phyloP scores from a whole-genome alignment of 2,329 filamentous ascomycete genomes.

The Phaeophleospora eucalypticola region DNA sequence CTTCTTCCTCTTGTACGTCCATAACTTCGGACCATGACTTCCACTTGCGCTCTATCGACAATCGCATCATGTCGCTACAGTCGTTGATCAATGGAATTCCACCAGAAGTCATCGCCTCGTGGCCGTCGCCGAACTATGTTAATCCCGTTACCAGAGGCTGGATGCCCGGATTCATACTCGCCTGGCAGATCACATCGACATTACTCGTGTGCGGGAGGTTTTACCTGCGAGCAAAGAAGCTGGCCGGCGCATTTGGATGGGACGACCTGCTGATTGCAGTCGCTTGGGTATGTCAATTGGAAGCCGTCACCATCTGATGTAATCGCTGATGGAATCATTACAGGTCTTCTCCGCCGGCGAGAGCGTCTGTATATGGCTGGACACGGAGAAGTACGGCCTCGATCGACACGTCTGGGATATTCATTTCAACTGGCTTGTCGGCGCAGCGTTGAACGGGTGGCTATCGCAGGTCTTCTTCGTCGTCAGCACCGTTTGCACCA shows the following conservation, averaged over 20 bases:
- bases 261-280: slow-evolving; percentile 25
- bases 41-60: too few species aligned
- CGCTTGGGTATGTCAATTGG: too few species aligned
- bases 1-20: too few species aligned
- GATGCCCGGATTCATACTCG: slow-evolving; percentile 25
- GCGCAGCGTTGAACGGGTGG: slow-evolving; percentile 25
- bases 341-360: neutral
- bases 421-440: slow-evolving; percentile 10
- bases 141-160: slow-evolving; percentile 27
- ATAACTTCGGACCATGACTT: too few species aligned
- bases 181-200: slow-evolving; percentile 20
- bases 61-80: neutral
- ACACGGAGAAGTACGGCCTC: slow-evolving; percentile 4
- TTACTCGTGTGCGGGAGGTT: slow-evolving; percentile 22
- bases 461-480: slow-evolving; percentile 31
- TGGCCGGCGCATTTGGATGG: slow-evolving; percentile 21
- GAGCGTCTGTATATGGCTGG: neutral
- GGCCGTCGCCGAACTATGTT: slow-evolving; percentile 17
- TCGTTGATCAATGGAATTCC: neutral
- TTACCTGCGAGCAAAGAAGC: slow-evolving; percentile 23
- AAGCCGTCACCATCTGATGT: too few species aligned
- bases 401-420: slow-evolving; percentile 36
- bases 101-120: neutral
- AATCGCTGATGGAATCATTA: neutral
- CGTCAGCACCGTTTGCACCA: slow-evolving; percentile 28